A percentile compares a stretch with the other conserved stretches of the same genome.
Conservation (phyloP, 768 basidiomycete species). For the Leucocoprinus leucothites region DNA sequence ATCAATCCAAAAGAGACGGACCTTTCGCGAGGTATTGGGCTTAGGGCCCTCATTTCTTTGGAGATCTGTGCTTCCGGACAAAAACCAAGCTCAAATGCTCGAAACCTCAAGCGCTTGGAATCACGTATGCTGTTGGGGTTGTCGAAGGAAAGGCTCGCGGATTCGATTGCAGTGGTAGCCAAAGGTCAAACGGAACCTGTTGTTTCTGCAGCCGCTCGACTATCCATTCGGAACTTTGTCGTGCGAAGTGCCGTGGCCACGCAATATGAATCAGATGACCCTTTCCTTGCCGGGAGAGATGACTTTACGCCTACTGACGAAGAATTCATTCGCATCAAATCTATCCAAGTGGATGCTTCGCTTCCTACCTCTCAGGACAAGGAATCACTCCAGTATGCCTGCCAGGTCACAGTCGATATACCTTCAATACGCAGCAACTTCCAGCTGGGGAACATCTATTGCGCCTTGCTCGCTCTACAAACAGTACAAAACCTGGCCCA, state of each 20-base stretch:
- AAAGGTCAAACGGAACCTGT: constrained; percentile 28
- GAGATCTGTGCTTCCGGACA: constrained; percentile 53
- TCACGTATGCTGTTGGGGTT: constrained; percentile 54
- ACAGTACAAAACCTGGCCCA: constrained; percentile 41
- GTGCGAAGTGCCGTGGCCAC: constrained; percentile 66
- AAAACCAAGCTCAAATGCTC: constrained; percentile 34
- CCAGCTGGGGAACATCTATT: constrained; percentile 69
- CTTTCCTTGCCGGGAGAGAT: constrained; percentile 52
- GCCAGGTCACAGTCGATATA: constrained; percentile 45
- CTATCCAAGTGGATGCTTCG: constrained; percentile 23
- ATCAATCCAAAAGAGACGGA: constrained; percentile 71
- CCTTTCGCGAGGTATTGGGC: constrained; percentile 66
- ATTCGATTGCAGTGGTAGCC: constrained; percentile 38
- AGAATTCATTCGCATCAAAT: constrained; percentile 43
- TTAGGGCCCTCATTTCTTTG: constrained; percentile 49
- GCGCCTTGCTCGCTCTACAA: constrained; percentile 56
- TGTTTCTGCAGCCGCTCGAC: constrained; percentile 37
- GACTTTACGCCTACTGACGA: constrained; percentile 38
- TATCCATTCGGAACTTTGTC: constrained; percentile 45
- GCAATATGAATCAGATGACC: constrained; percentile 65
- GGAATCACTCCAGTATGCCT: constrained; percentile 32
- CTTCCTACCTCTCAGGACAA: constrained; percentile 22
- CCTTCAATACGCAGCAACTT: constrained; percentile 52
- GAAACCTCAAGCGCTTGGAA: constrained; percentile 34
- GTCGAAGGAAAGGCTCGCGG: constrained; percentile 45